Conservation (phyloP, 2,329 filamentous ascomycete genomes). For the Aureobasidium leucospermi region DNA sequence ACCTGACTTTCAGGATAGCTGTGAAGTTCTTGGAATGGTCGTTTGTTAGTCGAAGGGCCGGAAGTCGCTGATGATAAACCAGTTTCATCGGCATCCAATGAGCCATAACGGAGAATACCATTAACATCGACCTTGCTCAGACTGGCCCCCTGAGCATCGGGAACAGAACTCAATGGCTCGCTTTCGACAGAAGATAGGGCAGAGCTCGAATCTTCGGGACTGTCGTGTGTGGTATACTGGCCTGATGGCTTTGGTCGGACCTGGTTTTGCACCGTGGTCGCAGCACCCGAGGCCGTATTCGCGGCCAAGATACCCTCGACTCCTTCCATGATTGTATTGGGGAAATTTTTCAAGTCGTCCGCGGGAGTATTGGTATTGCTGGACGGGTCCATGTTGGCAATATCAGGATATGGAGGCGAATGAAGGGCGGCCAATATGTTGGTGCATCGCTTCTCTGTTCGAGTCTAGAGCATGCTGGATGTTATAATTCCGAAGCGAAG, state of each 20-base stretch:
- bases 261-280: not conserved
- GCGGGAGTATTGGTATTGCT: not conserved
- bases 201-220: slow-evolving; percentile 6
- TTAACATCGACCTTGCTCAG: slow-evolving; percentile 15
- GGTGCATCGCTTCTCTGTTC: not conserved
- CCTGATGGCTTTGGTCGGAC: slow-evolving; percentile 1
- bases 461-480: not conserved
- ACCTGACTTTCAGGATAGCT: slow-evolving; percentile 13
- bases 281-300: not conserved
- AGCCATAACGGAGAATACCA: slow-evolving; percentile 13
- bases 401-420: slow-evolving; percentile 12
- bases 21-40: slow-evolving; percentile 10
- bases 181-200: slow-evolving; percentile 12
- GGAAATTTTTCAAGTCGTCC: not conserved
- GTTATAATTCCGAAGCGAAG: not conserved
- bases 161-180: slow-evolving; percentile 4
- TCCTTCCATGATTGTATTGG: not conserved
- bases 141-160: not conserved
- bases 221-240: not conserved
- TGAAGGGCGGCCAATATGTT: not conserved
- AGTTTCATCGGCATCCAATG: slow-evolving; percentile 16
- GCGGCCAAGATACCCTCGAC: not conserved
- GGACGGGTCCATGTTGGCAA: not conserved
- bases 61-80: slow-evolving; percentile 16
- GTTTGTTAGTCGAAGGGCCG: slow-evolving; percentile 12